phyloP scores from a whole-genome alignment of 768 basidiomycete species.

The Boletus reticulatus region DNA sequence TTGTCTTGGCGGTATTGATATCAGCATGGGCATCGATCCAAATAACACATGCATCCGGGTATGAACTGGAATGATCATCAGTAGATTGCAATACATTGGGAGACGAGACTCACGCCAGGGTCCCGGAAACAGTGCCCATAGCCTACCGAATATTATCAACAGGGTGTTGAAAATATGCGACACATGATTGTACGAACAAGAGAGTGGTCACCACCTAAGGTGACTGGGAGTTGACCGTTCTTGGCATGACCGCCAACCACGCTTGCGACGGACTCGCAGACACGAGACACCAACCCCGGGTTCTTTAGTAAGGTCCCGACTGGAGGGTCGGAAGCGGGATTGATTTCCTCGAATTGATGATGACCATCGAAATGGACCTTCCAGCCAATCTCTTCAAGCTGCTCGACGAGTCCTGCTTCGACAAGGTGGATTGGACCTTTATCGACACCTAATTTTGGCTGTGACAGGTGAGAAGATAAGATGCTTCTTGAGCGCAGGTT shows the following conservation, averaged over 20 bases:
- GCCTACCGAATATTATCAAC: slow-evolving; percentile 41
- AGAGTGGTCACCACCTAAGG: slow-evolving; percentile 95
- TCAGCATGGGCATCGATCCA: slow-evolving; percentile 99
- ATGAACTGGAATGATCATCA: slow-evolving; percentile 41
- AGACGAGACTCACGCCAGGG: slow-evolving; percentile 54
- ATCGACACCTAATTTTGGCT: slow-evolving; percentile 83
- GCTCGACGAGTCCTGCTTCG: slow-evolving; percentile 76
- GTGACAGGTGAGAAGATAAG: slow-evolving; percentile 11
- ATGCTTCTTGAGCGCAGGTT: slow-evolving; percentile 1
- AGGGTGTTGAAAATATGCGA: slow-evolving; percentile 2
- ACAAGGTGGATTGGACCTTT: slow-evolving; percentile 87
- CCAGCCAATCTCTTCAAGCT: slow-evolving; percentile 83
- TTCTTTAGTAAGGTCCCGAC: slow-evolving; percentile 91
- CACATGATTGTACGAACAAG: slow-evolving; percentile 49
- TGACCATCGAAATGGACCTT: slow-evolving; percentile 87
- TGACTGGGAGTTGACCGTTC: slow-evolving; percentile 82
- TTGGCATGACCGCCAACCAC: slow-evolving; percentile 73
- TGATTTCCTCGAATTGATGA: slow-evolving; percentile 81
- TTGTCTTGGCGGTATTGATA: slow-evolving; percentile 87
- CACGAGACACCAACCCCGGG: slow-evolving; percentile 81
- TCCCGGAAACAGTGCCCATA: slow-evolving; percentile 94
- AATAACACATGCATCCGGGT: slow-evolving; percentile 82
- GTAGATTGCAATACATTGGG: background rate
- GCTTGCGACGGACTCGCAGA: slow-evolving; percentile 75
- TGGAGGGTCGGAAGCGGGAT: slow-evolving; percentile 52